Conservation (phyloP, 441 rosid genomes). For the Syzygium syzygioides region DNA sequence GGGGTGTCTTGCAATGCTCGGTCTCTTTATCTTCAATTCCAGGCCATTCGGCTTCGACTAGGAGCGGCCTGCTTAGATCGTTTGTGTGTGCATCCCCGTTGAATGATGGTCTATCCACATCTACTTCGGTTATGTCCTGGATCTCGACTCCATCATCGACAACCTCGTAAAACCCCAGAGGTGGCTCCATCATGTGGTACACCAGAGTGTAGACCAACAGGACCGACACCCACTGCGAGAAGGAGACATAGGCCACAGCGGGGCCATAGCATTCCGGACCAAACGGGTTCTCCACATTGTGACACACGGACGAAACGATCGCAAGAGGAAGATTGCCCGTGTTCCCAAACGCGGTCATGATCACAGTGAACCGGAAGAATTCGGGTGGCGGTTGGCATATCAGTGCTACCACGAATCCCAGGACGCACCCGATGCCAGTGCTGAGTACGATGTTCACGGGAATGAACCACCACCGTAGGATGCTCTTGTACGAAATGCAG, state of each 20-base stretch:
- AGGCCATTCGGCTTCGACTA: slow-evolving; percentile 33
- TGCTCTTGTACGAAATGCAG: slow-evolving; percentile 7
- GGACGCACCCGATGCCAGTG: slow-evolving; percentile 18
- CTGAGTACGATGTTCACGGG: slow-evolving; percentile 25
- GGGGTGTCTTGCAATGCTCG: slow-evolving; percentile 27
- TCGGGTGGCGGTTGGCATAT: slow-evolving; percentile 24
- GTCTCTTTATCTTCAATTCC: slow-evolving; percentile 25
- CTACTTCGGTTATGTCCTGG: slow-evolving; percentile 2
- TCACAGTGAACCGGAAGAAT: slow-evolving; percentile 25
- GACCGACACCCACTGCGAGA: slow-evolving; percentile 31
- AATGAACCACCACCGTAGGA: slow-evolving; percentile 34
- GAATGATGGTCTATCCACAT: not conserved
- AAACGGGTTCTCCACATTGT: slow-evolving; percentile 14
- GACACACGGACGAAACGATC: slow-evolving; percentile 24
- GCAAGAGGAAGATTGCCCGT: slow-evolving; percentile 26
- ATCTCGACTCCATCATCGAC: slow-evolving; percentile 7
- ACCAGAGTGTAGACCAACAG: slow-evolving; percentile 29
- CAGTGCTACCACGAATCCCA: slow-evolving; percentile 19
- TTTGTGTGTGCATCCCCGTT: not conserved
- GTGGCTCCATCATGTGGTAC: slow-evolving; percentile 42
- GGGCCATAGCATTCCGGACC: slow-evolving; percentile 13
- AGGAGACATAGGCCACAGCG: slow-evolving; percentile 28
- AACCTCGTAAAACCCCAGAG: slow-evolving; percentile 20
- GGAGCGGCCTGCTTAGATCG: slow-evolving; percentile 17
- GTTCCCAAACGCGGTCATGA: slow-evolving; percentile 32